Percentiles rank a stretch among this genome's conserved stretches.
Evolutionary conservation across 441 rosid species (phyloP).

Genomic region (Adansonia grandidieri): DNA sequence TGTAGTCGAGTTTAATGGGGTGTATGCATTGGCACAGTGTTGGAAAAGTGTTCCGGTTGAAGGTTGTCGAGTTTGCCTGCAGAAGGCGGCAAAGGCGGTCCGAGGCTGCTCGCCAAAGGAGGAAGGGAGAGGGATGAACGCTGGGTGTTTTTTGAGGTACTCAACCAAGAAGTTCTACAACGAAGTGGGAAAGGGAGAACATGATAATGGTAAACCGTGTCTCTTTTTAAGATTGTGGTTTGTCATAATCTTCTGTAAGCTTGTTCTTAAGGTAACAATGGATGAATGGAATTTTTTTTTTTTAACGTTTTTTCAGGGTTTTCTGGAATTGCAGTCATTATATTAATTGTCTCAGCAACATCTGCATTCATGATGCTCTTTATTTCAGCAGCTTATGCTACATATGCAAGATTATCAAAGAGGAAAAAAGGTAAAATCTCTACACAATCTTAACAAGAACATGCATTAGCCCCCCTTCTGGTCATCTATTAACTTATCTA

Average conservation of each 20-base stretch:
- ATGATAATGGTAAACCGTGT: constrained; percentile 39
- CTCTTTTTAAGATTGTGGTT: not conserved
- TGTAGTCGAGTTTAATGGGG: constrained; percentile 41
- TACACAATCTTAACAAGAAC: not conserved
- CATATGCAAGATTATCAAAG: constrained; percentile 44
- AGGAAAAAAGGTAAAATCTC: constrained; percentile 56
- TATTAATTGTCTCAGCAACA: constrained; percentile 51
- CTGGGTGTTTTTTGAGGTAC: constrained; percentile 75
- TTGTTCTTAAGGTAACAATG: not conserved
- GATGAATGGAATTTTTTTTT: not conserved
- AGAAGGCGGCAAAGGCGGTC: constrained; percentile 52
- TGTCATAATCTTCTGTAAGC: not conserved
- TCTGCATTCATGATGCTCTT: constrained; percentile 55
- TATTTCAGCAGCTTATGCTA: constrained; percentile 47
- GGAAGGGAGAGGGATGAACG: constrained; percentile 75
- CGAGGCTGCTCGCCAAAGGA: constrained; percentile 48
- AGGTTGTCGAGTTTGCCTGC: constrained; percentile 60
- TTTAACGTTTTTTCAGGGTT: constrained; percentile 38
- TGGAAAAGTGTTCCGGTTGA: constrained; percentile 61
- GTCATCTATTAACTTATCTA: not conserved
- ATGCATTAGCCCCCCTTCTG: not conserved
- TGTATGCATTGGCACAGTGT: constrained; percentile 77
- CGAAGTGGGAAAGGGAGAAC: constrained; percentile 17
- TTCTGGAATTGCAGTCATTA: constrained; percentile 39
- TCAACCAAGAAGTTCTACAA: constrained; percentile 59